These are phyloP conservation scores for Aspergillus neotritici DNA, from an alignment of 2,329 filamentous ascomycete species.

Conservation along the genomic window DNA sequence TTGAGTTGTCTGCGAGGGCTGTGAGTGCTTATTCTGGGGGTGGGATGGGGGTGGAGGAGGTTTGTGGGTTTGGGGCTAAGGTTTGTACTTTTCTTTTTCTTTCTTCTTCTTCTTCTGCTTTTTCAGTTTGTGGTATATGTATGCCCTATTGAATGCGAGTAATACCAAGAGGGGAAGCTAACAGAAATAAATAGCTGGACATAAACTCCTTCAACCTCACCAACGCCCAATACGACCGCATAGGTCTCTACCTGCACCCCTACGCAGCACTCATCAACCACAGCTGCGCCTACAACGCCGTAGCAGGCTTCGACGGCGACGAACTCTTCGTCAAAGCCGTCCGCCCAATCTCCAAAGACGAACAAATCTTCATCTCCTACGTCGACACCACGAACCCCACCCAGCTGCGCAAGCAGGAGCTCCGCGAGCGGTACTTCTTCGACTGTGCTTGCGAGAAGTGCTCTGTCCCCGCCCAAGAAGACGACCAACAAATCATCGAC, in stretches of 20 bases:
- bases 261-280: constrained; percentile 54
- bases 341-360: constrained; percentile 46
- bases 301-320: constrained; percentile 52
- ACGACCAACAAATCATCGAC: constrained; percentile 14
- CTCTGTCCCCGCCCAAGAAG: constrained; percentile 12
- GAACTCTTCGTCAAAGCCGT: constrained; percentile 49
- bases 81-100: constrained; percentile 25
- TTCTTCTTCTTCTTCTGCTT: neutral
- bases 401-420: constrained; percentile 47
- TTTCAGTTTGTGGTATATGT: neutral
- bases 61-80: constrained; percentile 43
- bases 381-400: constrained; percentile 52
- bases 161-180: neutral
- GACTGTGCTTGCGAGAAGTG: constrained; percentile 53
- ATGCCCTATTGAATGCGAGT: neutral
- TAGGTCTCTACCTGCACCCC: constrained; percentile 56
- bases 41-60: constrained; percentile 39
- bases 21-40: constrained; percentile 49
- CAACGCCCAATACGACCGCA: constrained; percentile 47
- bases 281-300: constrained; percentile 57
- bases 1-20: constrained; percentile 50
- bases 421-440: constrained; percentile 55
- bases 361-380: constrained; percentile 59
- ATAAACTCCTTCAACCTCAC: constrained; percentile 56
- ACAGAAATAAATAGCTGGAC: constrained; percentile 44